Evolutionary conservation across 2,329 filamentous ascomycete genomes (phyloP), one percentile per base, ranked within the genome.

Genomic region (Triangularia setosa): DNA sequence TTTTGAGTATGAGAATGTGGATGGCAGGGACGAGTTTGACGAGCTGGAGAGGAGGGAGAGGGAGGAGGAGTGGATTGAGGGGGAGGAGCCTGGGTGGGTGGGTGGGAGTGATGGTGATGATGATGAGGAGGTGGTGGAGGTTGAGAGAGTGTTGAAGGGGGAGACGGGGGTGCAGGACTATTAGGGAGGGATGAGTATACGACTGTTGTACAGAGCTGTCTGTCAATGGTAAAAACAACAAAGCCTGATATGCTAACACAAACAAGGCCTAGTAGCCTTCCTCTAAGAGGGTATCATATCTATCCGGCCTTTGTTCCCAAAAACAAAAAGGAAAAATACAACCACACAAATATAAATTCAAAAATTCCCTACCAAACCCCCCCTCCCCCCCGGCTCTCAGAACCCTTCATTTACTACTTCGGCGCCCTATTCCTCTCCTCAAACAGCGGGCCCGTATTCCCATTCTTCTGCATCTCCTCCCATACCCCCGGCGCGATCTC

Each of bases 51-150:
- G 28, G 40, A 52, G 40, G 27, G 58, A 60, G 58, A 53, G n/a
- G 40, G 58, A 60, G 58, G 58, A 60, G 14, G 40, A 52, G 21
- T 60, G 55, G 64, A 52, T 60, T 23, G 58, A 60, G n/a, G 25
- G 25, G 7, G 58, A 53, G 25, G 48, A 44, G 5, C 23, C 58
- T 3, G 7, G 24, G 23, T 60, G 58, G 58, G 58, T 14, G n/a
- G 24, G 16, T 30, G 40, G 12, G 4, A 55, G 52, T 27, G 57
- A 27, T 2, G 58, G 23, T 52, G 58, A 48, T 1, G 35, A 58
- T 58, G 57, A 52, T 7, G 40, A 52, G 9, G 35, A n/a, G 18
- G 57, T 14, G 23, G 33, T n/a, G 28, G 24, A 12, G 18, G 58
- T 53, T 3, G 40, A 33, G 40, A 52, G 58, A 16, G 58, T 21